Evolutionary conservation across 805 yeast genomes (phyloP).

Genomic region (Myxozyma neglecta): DNA sequence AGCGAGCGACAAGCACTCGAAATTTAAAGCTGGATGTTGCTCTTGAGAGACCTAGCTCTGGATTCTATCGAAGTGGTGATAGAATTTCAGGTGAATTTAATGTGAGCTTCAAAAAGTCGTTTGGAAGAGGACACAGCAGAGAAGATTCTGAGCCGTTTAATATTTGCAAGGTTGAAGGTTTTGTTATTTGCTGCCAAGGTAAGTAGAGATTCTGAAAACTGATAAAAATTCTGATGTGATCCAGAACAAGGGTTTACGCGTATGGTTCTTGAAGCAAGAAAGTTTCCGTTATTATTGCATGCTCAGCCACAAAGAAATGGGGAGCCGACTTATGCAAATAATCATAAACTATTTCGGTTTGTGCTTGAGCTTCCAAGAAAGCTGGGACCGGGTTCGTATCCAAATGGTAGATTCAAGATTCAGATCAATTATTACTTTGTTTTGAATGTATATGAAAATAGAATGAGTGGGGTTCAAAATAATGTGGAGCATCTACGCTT

Average conservation of each 20-base stretch:
- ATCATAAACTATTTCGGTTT: neutral
- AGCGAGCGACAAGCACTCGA: neutral
- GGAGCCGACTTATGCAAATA: too few relatives aligned
- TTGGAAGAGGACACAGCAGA: neutral
- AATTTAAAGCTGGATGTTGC: neutral
- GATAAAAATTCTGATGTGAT: neutral
- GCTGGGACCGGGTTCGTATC: neutral
- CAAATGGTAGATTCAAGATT: neutral
- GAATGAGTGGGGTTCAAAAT: neutral
- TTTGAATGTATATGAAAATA: neutral
- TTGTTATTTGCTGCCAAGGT: conserved; percentile 6
- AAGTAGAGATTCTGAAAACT: neutral
- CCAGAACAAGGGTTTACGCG: conserved; percentile 1
- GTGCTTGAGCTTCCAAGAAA: neutral
- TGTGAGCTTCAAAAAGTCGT: neutral
- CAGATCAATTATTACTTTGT: neutral
- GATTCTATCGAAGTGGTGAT: neutral
- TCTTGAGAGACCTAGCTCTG: neutral
- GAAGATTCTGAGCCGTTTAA: neutral
- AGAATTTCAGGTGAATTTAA: neutral
- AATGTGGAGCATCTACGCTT: neutral
- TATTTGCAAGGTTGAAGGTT: neutral
- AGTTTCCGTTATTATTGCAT: neutral
- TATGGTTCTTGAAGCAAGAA: conserved; percentile 1
- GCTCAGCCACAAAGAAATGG: neutral